Evolutionary conservation across 2,329 filamentous ascomycete genomes (phyloP).

Genomic region (Pseudogymnoascus sp.): DNA sequence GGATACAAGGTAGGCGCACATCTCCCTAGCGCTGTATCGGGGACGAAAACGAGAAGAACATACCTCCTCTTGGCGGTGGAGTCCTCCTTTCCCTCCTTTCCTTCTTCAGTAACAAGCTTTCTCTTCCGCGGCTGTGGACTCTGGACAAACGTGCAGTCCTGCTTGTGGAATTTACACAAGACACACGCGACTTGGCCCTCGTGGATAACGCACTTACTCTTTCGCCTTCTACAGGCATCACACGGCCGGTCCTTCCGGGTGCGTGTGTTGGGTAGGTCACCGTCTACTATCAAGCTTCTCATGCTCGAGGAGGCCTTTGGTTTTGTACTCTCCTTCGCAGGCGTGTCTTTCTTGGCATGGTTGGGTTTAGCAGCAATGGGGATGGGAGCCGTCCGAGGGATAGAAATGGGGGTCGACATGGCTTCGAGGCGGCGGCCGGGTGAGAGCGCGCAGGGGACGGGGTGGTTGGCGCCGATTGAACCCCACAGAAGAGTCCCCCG

Average conservation of each 20-base stretch:
- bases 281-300: conserved; percentile 29
- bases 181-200: conserved; percentile 66
- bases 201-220: conserved; percentile 69
- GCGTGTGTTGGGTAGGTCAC: conserved; percentile 30
- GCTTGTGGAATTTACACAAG: conserved; percentile 67
- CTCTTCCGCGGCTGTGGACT: conserved; percentile 73
- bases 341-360: conserved; percentile 27
- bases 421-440: conserved; percentile 11
- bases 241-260: conserved; percentile 49
- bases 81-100: conserved; percentile 54
- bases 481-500: conserved; percentile 4
- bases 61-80: conserved; percentile 62
- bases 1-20: neutral
- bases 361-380: conserved; percentile 54
- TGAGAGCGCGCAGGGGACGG: conserved; percentile 5
- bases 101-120: conserved; percentile 51
- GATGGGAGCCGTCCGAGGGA: conserved; percentile 55
- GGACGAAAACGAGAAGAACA: conserved; percentile 18
- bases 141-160: conserved; percentile 70
- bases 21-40: conserved; percentile 14
- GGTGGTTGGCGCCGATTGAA: neutral
- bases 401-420: conserved; percentile 47
- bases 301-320: conserved; percentile 36
- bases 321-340: conserved; percentile 28
- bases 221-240: conserved; percentile 65